A percentile compares a stretch with the other conserved stretches of the same genome.
phyloP scores from a whole-genome alignment of 257 asterid species.

The Solanum piurae region DNA sequence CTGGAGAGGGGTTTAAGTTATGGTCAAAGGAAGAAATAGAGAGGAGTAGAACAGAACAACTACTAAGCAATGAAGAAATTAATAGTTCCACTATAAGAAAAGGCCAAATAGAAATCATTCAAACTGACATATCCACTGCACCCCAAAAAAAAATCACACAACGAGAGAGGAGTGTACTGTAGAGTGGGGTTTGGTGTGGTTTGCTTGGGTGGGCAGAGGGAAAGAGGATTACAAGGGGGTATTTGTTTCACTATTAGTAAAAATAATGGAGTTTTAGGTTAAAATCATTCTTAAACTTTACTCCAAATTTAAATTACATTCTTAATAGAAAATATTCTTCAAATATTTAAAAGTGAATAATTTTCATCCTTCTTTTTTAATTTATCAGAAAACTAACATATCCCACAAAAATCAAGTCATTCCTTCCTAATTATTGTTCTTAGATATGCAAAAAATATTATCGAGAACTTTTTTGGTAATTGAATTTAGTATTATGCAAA shows the following conservation, averaged over 20 bases:
- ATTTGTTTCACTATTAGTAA: background rate
- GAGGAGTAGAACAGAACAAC: background rate
- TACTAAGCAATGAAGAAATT: background rate
- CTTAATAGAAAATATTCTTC: too few relatives aligned
- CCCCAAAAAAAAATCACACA: background rate
- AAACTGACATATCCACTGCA: constrained; percentile 23
- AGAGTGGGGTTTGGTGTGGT: background rate
- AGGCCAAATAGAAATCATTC: constrained; percentile 19
- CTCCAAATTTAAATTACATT: too few relatives aligned
- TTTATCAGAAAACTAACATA: too few relatives aligned
- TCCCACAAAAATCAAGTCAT: too few relatives aligned
- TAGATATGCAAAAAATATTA: too few relatives aligned
- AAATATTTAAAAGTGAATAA: too few relatives aligned
- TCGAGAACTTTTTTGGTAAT: too few relatives aligned
- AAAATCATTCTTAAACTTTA: too few relatives aligned
- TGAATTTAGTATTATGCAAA: too few relatives aligned
- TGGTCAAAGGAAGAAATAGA: background rate
- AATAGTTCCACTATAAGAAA: constrained; percentile 6
- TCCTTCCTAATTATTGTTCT: too few relatives aligned
- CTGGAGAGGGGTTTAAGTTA: background rate
- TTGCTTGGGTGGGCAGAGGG: background rate
- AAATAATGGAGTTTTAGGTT: too few relatives aligned
- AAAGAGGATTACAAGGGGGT: background rate
- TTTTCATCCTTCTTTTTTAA: too few relatives aligned
- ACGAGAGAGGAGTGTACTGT: background rate